phyloP scores from a whole-genome alignment of 177 flowering plant genomes.

The Vitis hybrid region DNA sequence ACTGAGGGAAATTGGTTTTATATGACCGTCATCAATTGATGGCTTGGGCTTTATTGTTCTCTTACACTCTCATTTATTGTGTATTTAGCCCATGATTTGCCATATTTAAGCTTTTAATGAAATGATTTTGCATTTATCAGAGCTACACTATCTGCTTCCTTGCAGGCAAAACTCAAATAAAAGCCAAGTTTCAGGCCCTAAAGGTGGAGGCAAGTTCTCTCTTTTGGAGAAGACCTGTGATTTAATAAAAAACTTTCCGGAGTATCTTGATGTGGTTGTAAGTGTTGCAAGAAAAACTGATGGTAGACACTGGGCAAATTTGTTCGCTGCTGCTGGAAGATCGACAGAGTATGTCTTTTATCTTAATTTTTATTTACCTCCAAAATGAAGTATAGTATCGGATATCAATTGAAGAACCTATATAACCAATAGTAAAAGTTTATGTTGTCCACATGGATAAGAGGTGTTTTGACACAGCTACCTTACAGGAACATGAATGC shows the following conservation, averaged over 20 bases:
- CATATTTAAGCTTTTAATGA: background rate
- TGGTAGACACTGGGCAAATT: slow-evolving; percentile 97
- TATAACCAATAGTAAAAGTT: background rate
- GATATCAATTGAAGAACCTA: background rate
- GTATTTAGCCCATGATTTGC: background rate
- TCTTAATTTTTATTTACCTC: background rate
- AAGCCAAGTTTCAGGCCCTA: slow-evolving; percentile 44
- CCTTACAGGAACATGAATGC: background rate
- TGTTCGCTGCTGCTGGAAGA: slow-evolving; percentile 96
- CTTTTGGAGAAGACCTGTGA: slow-evolving; percentile 93
- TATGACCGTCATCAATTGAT: too few species aligned
- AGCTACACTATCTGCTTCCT: background rate
- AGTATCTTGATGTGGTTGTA: slow-evolving; percentile 93
- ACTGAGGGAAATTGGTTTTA: too few species aligned
- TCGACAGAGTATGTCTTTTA: slow-evolving; percentile 75
- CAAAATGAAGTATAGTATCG: too few species aligned
- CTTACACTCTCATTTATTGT: background rate
- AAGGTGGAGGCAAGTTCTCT: slow-evolving; percentile 31
- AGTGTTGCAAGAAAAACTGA: slow-evolving; percentile 99
- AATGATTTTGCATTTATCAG: background rate
- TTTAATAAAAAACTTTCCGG: slow-evolving; percentile 81
- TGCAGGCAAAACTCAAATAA: slow-evolving; percentile 76
- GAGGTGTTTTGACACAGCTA: background rate
- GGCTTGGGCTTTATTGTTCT: too few species aligned
- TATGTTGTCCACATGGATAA: background rate